Base-by-base conservation (phyloP, 2,329 filamentous ascomycete species). In the Penicillium sp. region DNA sequence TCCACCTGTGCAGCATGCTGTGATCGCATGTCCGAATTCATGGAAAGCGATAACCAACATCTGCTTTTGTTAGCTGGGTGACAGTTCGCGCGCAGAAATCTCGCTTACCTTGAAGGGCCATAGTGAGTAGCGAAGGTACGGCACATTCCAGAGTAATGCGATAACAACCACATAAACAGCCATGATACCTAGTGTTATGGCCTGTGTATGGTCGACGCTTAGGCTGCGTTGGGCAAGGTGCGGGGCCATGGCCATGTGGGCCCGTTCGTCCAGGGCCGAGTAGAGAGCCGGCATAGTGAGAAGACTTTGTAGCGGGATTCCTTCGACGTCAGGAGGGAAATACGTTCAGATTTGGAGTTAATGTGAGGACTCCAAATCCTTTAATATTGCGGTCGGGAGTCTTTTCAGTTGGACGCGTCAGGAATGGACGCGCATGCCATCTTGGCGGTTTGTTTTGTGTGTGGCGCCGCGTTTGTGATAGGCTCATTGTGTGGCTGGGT, bases 41-140 rank as follows among this genome's bases (percentile, higher is more conserved):
- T 93, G 90, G 73, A 92, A 93, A 37, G 90, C 90, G 62, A 93
- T 92, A 51, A 90, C 88, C 21, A 93, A 82, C 89, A 92, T 91
- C 87, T 89, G 4, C 26, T 33, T 3, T 26, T 9, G 27, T 66
- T 42, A 60, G 37, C 8, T 19, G n/a, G 8, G 42, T 44, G 21
- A 29, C 43, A 11, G 21, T 45, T 3, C 4, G 21, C n/a, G 5
- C n/a, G 33, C 21, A 3, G n/a, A 19, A 4, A 19, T 21, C 29
- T 43, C 31, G 59, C 71, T 62, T 71, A 89, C 87, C 78, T 93
- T 93, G 79, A 93, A 92, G 4, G 90, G 90, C 89, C 89, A 93
- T 35, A 93, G 76, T 1, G 88, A 81, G 81, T 85, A 88, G 55
- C 84, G 82, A n/a, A 93, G 75, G 72, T 90, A 91, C 1, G 90